Evolutionary conservation across 169 alveolate species (phyloP).

Genomic region (Neospora caninum): DNA sequence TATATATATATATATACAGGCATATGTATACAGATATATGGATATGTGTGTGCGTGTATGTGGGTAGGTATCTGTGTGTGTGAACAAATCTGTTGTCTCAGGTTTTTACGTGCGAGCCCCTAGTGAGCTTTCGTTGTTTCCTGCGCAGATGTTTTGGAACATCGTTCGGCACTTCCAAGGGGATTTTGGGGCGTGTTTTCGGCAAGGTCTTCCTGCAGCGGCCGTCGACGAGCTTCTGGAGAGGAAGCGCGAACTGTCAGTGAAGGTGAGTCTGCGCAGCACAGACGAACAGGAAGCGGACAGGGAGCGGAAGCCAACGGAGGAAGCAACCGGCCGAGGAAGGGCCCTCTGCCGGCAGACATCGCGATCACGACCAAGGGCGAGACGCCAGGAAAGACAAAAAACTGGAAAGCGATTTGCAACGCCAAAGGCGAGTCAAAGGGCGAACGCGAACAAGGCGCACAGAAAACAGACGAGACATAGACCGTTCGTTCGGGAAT

Average conservation of each 20-base stretch:
- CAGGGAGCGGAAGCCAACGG: neutral
- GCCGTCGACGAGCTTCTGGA: conserved; percentile 24
- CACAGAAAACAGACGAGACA: no score
- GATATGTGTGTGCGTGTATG: neutral
- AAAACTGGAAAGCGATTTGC: no score
- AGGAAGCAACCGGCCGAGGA: no score
- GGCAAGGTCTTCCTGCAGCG: neutral
- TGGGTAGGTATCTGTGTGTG: no score
- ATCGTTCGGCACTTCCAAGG: conserved; percentile 31
- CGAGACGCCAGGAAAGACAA: no score
- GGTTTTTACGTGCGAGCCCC: no score
- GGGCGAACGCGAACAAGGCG: no score
- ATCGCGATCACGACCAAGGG: no score
- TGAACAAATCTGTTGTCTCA: neutral
- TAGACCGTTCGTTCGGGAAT: no score
- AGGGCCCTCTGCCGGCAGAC: no score
- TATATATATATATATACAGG: neutral
- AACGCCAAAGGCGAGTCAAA: no score
- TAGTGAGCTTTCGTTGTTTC: no score
- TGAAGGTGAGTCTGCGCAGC: neutral
- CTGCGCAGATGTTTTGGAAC: conserved; percentile 28
- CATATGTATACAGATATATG: neutral
- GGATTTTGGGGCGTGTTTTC: conserved; percentile 12
- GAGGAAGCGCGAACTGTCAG: neutral
- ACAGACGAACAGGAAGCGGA: neutral